Conservation (phyloP, 2,329 filamentous ascomycete genomes). For the Ceratocystis huliohia region DNA sequence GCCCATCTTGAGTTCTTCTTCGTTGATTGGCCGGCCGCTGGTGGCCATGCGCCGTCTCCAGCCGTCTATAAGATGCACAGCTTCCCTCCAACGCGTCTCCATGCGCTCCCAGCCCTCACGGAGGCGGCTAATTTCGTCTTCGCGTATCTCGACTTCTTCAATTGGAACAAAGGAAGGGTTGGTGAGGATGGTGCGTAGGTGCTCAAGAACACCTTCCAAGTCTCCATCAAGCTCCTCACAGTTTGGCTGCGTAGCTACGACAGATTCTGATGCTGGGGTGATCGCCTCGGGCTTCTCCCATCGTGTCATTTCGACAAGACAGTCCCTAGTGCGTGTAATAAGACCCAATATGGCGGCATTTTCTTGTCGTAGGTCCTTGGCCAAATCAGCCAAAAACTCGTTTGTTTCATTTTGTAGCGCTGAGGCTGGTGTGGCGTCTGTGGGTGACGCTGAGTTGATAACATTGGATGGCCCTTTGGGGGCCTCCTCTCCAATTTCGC, state of each 20-base stretch:
- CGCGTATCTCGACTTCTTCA: constrained; percentile 84
- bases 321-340: constrained; percentile 56
- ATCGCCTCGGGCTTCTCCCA: constrained; percentile 32
- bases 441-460: neutral
- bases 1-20: constrained; percentile 55
- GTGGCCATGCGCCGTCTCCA: constrained; percentile 75
- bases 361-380: constrained; percentile 74
- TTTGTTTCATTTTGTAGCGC: constrained; percentile 72
- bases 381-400: constrained; percentile 74
- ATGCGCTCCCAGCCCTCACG: constrained; percentile 85
- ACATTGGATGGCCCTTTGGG: constrained; percentile 26
- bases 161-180: constrained; percentile 94
- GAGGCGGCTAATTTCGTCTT: constrained; percentile 76
- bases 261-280: constrained; percentile 17
- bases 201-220: constrained; percentile 64
- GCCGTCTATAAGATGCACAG: constrained; percentile 77
- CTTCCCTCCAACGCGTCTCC: constrained; percentile 81
- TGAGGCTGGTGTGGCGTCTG: constrained; percentile 22
- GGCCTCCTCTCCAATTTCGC: constrained; percentile 39
- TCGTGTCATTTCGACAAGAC: constrained; percentile 57
- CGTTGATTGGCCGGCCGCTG: constrained; percentile 55
- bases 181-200: constrained; percentile 71
- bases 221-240: constrained; percentile 59
- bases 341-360: constrained; percentile 71
- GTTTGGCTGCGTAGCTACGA: constrained; percentile 28